A percentile compares a stretch with the other conserved stretches of the same genome.
These are phyloP conservation scores for Handroanthus guayacan DNA, from an alignment of 257 asterid species.

Conservation along the genomic window DNA sequence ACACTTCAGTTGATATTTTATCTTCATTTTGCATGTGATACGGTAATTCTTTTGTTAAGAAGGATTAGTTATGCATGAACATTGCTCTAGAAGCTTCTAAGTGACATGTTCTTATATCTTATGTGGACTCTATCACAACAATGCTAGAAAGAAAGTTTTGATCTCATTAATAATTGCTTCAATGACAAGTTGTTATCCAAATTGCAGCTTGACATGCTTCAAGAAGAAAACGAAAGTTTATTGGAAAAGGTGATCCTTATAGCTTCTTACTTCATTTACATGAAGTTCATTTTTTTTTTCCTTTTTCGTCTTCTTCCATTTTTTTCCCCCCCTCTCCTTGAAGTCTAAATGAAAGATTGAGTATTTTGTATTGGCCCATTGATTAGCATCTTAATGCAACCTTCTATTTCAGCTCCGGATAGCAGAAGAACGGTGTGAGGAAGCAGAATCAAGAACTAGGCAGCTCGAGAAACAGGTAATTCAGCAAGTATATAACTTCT, in stretches of 20 bases:
- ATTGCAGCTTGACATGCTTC: constrained; percentile 97
- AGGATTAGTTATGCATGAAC: background rate
- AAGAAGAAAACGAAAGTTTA: constrained; percentile 92
- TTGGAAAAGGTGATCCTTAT: constrained; percentile 73
- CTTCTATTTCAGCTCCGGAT: constrained; percentile 76
- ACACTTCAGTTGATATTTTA: background rate
- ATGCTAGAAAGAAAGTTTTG: constrained; percentile 19
- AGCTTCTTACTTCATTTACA: constrained; percentile 26
- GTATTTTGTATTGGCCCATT: background rate
- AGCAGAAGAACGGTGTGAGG: constrained; percentile 88
- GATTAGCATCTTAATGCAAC: constrained; percentile 36
- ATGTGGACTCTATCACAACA: constrained; percentile 4
- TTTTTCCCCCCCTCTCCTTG: background rate
- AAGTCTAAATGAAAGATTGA: constrained; percentile 16
- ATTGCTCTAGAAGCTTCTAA: constrained; percentile 15
- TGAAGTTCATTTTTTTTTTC: background rate
- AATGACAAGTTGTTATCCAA: constrained; percentile 33
- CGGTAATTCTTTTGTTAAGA: background rate
- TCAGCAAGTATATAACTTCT: constrained; percentile 6
- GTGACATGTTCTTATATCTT: constrained; percentile 11
- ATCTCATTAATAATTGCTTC: constrained; percentile 26
- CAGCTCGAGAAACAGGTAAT: constrained; percentile 91
- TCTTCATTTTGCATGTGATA: constrained; percentile 6
- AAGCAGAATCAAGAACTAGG: constrained; percentile 91
- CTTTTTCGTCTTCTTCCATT: background rate